Conservation (phyloP, 2,329 filamentous ascomycete species). For the Colletotrichum echinochloae region DNA sequence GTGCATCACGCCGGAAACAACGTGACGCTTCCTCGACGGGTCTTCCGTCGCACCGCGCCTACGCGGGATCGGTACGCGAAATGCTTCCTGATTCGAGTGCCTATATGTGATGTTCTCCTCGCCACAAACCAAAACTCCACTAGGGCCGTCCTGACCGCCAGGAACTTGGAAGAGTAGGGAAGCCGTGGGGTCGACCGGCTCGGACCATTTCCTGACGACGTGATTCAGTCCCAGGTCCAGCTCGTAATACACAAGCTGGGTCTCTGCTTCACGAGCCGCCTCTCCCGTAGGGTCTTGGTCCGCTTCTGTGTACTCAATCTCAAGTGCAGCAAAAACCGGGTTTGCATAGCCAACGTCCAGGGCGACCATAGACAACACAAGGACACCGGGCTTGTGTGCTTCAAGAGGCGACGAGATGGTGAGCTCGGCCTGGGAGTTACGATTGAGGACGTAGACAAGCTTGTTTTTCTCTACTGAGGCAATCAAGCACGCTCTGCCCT, state of each 20-base stretch:
- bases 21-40: slow-evolving; percentile 86
- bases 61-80: slow-evolving; percentile 89
- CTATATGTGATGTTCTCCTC: slow-evolving; percentile 96
- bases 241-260: slow-evolving; percentile 95
- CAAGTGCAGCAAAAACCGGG: slow-evolving; percentile 93
- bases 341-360: slow-evolving; percentile 98
- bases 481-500: slow-evolving; percentile 93
- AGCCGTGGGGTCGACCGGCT: slow-evolving; percentile 89
- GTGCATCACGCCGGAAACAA: slow-evolving; percentile 95
- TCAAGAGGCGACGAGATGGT: slow-evolving; percentile 98
- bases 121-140: slow-evolving; percentile 93
- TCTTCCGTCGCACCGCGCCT: slow-evolving; percentile 91
- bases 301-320: slow-evolving; percentile 91
- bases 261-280: slow-evolving; percentile 85
- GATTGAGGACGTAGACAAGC: slow-evolving; percentile 97
- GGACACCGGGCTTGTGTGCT: slow-evolving; percentile 90
- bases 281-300: slow-evolving; percentile 92
- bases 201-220: slow-evolving; percentile 96
- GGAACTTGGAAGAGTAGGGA: slow-evolving; percentile 95
- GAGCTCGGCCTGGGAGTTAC: slow-evolving; percentile 92
- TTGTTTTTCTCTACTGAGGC: slow-evolving; percentile 99
- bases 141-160: slow-evolving; percentile 91
- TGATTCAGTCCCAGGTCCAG: slow-evolving; percentile 97
- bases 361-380: slow-evolving; percentile 89
- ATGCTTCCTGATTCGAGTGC: slow-evolving; percentile 93